Evolutionary conservation across 2,329 filamentous ascomycete species (phyloP), one percentile per base, ranked within the genome.

Genomic region (Tolypocladium endophyticum): DNA sequence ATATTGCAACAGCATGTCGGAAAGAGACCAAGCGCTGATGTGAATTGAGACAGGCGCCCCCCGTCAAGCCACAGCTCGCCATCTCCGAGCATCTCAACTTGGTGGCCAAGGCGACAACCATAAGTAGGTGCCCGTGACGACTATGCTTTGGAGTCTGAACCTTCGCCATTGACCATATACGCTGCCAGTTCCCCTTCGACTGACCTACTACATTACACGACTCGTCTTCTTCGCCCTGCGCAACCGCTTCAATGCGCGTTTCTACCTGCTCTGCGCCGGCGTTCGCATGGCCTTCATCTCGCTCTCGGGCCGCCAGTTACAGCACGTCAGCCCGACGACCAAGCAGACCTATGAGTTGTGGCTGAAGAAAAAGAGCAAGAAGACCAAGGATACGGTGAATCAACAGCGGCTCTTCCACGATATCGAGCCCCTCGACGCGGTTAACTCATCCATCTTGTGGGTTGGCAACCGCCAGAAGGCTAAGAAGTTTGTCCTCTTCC

Each of bases 401-500:
- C 61, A 61, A n/a, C 55, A 61, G 16, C 60, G 63, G 16, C 58
- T 67, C 3, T 58, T 60, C 20, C 56, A 58, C 38, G 63, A 66
- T 18, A 59, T 68, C 18, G 60, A 68, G 56, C 60, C 58, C 3
- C 64, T 69, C 61, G 47, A 60, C 12, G 57, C 61, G 5, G 58
- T 50, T 12, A 55, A 61, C 55, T 62, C 64, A 8, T 63, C 61
- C 35, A 64, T 71, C 4, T 56, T 69, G 11, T 72, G 70, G 70
- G 56, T 72, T 9, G 69, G 70, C 1, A 61, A 70, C 54, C 66
- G 64, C 25, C 59, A 60, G 23, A 65, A 60, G 36, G 69, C 70
- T 9, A 62, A 60, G 9, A 70, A 69, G 58, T 57, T 70, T 14
- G 68, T 72, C 11, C 60, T 72, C 3, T 72, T 65, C 61, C 58